A percentile compares a stretch with the other conserved stretches of the same genome.
Evolutionary conservation across 1,139 yeast species (phyloP).

Genomic region (Saccharomycopsis phalli): DNA sequence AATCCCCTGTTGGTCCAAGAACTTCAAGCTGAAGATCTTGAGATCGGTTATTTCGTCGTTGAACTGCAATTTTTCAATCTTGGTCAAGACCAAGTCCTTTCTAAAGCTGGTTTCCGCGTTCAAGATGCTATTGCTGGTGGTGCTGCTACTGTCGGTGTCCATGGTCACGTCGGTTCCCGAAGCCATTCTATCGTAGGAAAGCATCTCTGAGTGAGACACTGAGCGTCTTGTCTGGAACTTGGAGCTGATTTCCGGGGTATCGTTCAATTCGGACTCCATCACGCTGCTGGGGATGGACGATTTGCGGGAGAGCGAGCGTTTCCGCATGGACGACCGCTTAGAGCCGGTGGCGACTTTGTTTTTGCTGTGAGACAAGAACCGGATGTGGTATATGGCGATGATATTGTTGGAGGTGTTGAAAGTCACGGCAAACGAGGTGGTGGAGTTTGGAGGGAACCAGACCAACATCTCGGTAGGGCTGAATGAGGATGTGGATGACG

Average conservation of each 20-base stretch:
- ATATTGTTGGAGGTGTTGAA: conserved; percentile 37
- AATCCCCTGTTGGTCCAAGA: conserved; percentile 52
- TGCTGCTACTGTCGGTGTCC: conserved; percentile 20
- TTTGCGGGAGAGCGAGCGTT: conserved; percentile 13
- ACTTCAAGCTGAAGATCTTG: conserved; percentile 36
- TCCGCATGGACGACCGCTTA: conserved; percentile 9
- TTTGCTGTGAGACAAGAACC: conserved; percentile 31
- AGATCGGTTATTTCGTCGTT: conserved; percentile 30
- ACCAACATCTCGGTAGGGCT: conserved; percentile 49
- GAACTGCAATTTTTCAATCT: conserved; percentile 37
- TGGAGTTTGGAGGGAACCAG: conserved; percentile 37
- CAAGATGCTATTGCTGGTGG: conserved; percentile 16
- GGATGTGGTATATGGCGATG: conserved; percentile 42
- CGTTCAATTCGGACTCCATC: neutral
- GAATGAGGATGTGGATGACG: conserved; percentile 63
- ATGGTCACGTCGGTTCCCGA: conserved; percentile 26
- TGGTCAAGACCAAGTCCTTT: conserved; percentile 63
- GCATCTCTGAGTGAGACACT: conserved; percentile 47
- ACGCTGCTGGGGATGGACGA: conserved; percentile 10
- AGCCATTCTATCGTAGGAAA: conserved; percentile 58
- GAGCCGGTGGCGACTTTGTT: conserved; percentile 5
- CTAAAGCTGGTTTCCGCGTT: conserved; percentile 28
- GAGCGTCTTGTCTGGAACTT: conserved; percentile 28
- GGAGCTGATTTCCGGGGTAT: neutral
- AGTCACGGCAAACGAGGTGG: conserved; percentile 42